A percentile compares a stretch with the other conserved stretches of the same genome.
phyloP scores from a whole-genome alignment of 345 rosid species.

The Salix caprea region DNA sequence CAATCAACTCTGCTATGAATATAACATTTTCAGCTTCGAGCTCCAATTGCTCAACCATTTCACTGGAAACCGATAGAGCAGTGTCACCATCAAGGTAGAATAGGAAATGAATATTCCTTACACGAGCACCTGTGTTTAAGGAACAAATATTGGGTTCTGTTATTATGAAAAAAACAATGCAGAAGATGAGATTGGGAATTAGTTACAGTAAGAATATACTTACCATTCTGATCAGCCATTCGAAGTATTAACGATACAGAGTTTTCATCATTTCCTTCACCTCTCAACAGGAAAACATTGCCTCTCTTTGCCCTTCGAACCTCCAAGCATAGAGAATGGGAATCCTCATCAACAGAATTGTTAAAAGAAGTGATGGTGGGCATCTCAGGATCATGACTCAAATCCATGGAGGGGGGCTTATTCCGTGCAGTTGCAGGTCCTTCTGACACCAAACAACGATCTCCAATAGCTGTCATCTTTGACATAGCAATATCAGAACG shows the following conservation, averaged over 20 bases:
- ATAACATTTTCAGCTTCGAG: conserved; percentile 9
- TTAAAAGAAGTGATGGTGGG: not conserved
- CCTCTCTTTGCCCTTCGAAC: conserved; percentile 58
- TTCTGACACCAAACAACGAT: conserved; percentile 51
- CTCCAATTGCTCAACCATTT: conserved; percentile 25
- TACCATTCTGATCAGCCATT: conserved; percentile 23
- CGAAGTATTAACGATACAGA: conserved; percentile 19
- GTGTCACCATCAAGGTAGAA: conserved; percentile 20
- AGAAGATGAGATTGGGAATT: conserved; percentile 14
- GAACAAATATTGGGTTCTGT: not conserved
- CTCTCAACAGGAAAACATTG: conserved; percentile 19
- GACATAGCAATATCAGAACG: conserved; percentile 69
- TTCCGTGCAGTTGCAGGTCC: conserved; percentile 26
- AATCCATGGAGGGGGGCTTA: conserved; percentile 29
- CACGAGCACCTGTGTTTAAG: conserved; percentile 12
- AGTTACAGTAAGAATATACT: conserved; percentile 7
- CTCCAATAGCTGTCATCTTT: conserved; percentile 44
- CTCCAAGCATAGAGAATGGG: conserved; percentile 43
- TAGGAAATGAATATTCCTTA: conserved; percentile 21
- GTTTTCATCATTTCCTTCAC: conserved; percentile 16
- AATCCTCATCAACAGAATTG: conserved; percentile 17
- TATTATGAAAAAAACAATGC: not conserved
- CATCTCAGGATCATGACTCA: conserved; percentile 9
- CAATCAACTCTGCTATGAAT: conserved; percentile 20
- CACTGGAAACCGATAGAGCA: conserved; percentile 17